Conservation (phyloP, 2,329 filamentous ascomycete species). For the Teratosphaeria pseudoeucalypti region DNA sequence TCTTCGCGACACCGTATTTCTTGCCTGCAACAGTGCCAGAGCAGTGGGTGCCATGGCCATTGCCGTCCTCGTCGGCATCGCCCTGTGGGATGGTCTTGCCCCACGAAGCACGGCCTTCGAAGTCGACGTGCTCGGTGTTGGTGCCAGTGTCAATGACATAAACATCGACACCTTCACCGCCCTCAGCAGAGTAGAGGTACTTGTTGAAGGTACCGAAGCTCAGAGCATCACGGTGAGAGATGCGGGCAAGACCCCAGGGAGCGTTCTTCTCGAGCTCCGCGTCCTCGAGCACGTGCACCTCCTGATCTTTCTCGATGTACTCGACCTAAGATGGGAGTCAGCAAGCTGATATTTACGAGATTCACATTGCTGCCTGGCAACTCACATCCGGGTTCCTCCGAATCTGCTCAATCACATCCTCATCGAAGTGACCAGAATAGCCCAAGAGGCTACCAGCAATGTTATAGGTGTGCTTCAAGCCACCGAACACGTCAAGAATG, state of each 20-base stretch:
- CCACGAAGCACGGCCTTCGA: conserved; percentile 91
- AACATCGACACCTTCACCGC: conserved; percentile 94
- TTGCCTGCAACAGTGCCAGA: conserved; percentile 95
- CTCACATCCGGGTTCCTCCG: conserved; percentile 94
- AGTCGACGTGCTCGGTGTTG: conserved; percentile 89
- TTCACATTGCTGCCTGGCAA: conserved; percentile 20
- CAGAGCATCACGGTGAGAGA: conserved; percentile 83
- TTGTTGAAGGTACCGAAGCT: conserved; percentile 95
- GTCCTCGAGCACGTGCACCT: conserved; percentile 66
- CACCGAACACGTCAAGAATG: conserved; percentile 60
- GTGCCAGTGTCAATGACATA: conserved; percentile 98
- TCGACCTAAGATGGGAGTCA: conserved; percentile 58
- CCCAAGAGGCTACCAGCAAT: conserved; percentile 75
- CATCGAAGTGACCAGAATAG: conserved; percentile 94
- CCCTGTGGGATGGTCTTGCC: conserved; percentile 86
- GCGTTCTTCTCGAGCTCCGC: conserved; percentile 73
- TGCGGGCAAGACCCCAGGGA: conserved; percentile 97
- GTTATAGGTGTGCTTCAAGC: conserved; percentile 94
- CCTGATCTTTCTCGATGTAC: conserved; percentile 87
- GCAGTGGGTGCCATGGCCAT: conserved; percentile 98
- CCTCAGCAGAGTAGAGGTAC: conserved; percentile 83
- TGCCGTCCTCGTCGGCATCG: conserved; percentile 85
- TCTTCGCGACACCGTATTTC: conserved; percentile 99
- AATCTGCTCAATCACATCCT: conserved; percentile 84
- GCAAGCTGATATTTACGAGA: neutral